Percentiles rank a stretch among this genome's conserved stretches.
phyloP scores from a whole-genome alignment of 768 basidiomycete species.

The Mycena maculata region DNA sequence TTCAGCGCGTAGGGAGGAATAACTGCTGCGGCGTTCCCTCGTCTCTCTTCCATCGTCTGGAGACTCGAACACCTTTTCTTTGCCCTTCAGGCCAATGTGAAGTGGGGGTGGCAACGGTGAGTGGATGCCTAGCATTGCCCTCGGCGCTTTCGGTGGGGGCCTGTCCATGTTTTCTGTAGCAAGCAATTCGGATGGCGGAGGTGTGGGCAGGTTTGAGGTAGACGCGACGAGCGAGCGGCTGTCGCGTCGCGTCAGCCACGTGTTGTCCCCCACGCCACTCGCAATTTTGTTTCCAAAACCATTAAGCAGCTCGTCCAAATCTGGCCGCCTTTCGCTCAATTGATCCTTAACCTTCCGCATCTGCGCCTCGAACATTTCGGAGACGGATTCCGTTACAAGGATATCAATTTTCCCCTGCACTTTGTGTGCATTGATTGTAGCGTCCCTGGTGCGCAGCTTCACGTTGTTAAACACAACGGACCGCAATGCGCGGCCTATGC shows the following conservation, averaged over 20 bases:
- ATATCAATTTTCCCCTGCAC: conserved; percentile 17
- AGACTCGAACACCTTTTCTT: conserved; percentile 23
- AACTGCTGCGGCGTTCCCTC: conserved; percentile 9
- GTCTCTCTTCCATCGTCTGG: neutral
- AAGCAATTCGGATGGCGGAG: conserved; percentile 17
- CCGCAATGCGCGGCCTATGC: conserved; percentile 14
- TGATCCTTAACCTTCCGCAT: conserved; percentile 26
- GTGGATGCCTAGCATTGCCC: conserved; percentile 5
- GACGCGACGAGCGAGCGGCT: conserved; percentile 24
- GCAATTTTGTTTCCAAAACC: conserved; percentile 20
- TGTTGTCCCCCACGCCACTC: conserved; percentile 6
- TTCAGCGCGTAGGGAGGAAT: neutral
- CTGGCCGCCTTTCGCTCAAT: neutral
- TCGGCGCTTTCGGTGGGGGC: conserved; percentile 21
- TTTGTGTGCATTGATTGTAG: neutral
- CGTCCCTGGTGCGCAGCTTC: conserved; percentile 4
- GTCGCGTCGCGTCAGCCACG: conserved; percentile 24
- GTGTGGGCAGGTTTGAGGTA: conserved; percentile 27
- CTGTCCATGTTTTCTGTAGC: conserved; percentile 12
- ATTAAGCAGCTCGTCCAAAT: conserved; percentile 11
- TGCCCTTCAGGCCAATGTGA: conserved; percentile 25
- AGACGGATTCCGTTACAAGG: conserved; percentile 16
- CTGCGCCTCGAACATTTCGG: conserved; percentile 23
- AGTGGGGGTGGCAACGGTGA: neutral
- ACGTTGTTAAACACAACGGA: conserved; percentile 21